Evolutionary conservation across 805 yeast species (phyloP).

Genomic region (Wickerhamiella kazuoi): DNA sequence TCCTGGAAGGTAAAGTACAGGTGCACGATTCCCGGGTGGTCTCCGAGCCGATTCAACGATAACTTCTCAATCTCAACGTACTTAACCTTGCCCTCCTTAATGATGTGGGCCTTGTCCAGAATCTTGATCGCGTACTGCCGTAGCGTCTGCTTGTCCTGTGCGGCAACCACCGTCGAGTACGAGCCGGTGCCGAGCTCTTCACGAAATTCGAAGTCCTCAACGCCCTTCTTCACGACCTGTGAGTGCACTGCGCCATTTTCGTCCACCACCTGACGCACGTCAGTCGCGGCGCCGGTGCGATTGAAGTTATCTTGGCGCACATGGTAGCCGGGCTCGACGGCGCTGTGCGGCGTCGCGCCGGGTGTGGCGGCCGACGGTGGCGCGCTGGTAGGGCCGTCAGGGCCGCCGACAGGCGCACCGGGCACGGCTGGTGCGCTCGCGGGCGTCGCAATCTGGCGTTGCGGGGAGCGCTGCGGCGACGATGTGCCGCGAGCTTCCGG

Average conservation of each 20-base stretch:
- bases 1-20: slow-evolving; percentile 91
- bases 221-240: slow-evolving; percentile 35
- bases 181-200: slow-evolving; percentile 88
- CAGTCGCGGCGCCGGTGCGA: slow-evolving; percentile 1
- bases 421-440: too few relatives aligned
- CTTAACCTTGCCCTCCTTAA: slow-evolving; percentile 83
- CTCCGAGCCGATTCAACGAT: slow-evolving; percentile 70
- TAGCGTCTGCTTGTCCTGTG: slow-evolving; percentile 55
- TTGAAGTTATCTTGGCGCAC: neutral
- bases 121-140: slow-evolving; percentile 81
- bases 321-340: neutral
- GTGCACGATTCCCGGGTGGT: slow-evolving; percentile 88
- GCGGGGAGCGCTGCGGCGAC: too few relatives aligned
- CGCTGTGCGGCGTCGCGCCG: too few relatives aligned
- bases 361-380: too few relatives aligned
- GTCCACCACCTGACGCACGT: slow-evolving; percentile 4
- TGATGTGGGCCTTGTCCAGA: slow-evolving; percentile 79
- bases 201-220: slow-evolving; percentile 78
- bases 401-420: too few relatives aligned
- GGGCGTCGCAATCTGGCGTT: too few relatives aligned
- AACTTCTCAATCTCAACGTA: slow-evolving; percentile 91
- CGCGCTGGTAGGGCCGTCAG: too few relatives aligned
- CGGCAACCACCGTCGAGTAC: slow-evolving; percentile 83
- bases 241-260: slow-evolving; percentile 32
- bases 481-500: too few relatives aligned